Evolutionary conservation across 2,329 filamentous ascomycete genomes (phyloP).

Genomic region (Botryotinia narcissicola): DNA sequence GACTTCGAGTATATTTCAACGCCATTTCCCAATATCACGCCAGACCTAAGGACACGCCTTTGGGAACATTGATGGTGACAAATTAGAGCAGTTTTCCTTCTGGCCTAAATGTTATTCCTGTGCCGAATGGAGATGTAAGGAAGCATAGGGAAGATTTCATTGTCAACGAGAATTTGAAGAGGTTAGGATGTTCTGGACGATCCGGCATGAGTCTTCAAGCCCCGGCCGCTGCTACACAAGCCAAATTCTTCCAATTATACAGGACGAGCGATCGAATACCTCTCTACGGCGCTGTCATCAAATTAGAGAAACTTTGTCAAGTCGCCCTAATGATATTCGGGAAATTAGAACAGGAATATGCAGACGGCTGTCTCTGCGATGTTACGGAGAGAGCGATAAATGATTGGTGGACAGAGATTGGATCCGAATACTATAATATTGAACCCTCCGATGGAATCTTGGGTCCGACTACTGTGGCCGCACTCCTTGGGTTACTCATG

Average conservation of each 20-base stretch:
- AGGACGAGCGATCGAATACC: slow-evolving; percentile 80
- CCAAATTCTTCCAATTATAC: slow-evolving; percentile 91
- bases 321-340: slow-evolving; percentile 84
- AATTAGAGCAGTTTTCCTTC: slow-evolving; percentile 92
- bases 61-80: slow-evolving; percentile 89
- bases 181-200: slow-evolving; percentile 85
- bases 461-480: slow-evolving; percentile 87
- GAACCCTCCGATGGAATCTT: slow-evolving; percentile 92
- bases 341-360: slow-evolving; percentile 82
- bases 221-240: slow-evolving; percentile 76
- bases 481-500: slow-evolving; percentile 81
- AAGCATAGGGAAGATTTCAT: slow-evolving; percentile 82
- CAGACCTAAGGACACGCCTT: slow-evolving; percentile 72
- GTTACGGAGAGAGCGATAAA: slow-evolving; percentile 84
- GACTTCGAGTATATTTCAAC: slow-evolving; percentile 79
- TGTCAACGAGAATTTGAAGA: slow-evolving; percentile 91
- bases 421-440: slow-evolving; percentile 85
- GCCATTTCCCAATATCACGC: slow-evolving; percentile 84
- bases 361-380: slow-evolving; percentile 90
- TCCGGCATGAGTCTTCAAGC: slow-evolving; percentile 77
- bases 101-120: slow-evolving; percentile 83
- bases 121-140: slow-evolving; percentile 81
- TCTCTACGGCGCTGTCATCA: slow-evolving; percentile 74
- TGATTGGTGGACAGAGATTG: slow-evolving; percentile 96
- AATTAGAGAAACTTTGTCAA: slow-evolving; percentile 89